Base-by-base conservation (phyloP, 2,329 filamentous ascomycete genomes). In the Sclerotinia glacialis region DNA sequence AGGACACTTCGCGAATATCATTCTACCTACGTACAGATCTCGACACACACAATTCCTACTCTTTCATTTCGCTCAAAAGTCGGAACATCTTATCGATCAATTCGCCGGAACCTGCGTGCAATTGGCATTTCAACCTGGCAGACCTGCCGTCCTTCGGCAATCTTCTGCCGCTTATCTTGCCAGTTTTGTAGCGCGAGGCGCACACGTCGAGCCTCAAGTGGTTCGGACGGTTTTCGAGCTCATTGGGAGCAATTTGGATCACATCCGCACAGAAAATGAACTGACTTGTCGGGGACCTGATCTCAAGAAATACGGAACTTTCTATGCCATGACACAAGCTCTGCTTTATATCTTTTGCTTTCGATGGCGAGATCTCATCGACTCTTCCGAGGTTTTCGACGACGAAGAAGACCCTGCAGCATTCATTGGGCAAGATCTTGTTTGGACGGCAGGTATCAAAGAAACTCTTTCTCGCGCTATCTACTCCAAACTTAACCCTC, bases 11-110 rank as follows among this genome's bases (percentile, higher is more conserved):
- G 86, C 89, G 68, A 90, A 86, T 75, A 92, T 93, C 74, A 92
- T 99, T 67, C 84, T 99, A 40, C 93, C 93, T 4, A 96, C 93
- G 18, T 93, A 95, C 76, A 91, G 92, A 72, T 96, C 93, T 31
- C 89, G 95, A 44, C 94, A 98, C 77, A 93, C 93, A 0, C 95
- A 99, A 74, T 99, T 98, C 73, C 85, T 99, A 58, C 84, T 98
- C 61, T 99, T 99, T 79, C 94, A 97, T 78, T 97, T 96, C 76
- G 91, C 91, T 21, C 94, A 99, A 78, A 86, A 85, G 67, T 91
- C 92, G 11, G 88, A 90, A 40, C 83, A 85, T 54, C 86, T 97
- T 58, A 89, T 92, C 67, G 91, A 95, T 74, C 86, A 88, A 59
- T 98, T 98, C 74, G 89, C 91, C 53, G 89, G 89, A 44, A 89